Evolutionary conservation across 148 eudicot genomes (phyloP).

Genomic region (Bassia scoparia): DNA sequence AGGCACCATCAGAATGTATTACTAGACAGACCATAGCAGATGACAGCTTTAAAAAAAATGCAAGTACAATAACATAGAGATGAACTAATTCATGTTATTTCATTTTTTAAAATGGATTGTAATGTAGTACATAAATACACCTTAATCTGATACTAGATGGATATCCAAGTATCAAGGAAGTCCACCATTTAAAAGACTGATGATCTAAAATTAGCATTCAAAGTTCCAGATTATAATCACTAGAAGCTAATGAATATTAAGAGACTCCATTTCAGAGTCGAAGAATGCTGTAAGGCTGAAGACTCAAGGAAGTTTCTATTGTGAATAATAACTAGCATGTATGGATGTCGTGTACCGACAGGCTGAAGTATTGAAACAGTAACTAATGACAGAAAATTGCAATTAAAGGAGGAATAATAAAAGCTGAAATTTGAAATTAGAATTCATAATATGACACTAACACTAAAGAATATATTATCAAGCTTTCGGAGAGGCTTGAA

Average conservation of each 20-base stretch:
- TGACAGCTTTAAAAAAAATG: background rate
- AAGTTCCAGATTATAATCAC: background rate
- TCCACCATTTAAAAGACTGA: background rate
- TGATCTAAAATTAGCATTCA: no score
- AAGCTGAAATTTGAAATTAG: no score
- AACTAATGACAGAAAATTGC: no score
- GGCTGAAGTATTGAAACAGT: no score
- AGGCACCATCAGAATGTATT: background rate
- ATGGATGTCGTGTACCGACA: no score
- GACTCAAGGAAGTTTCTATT: background rate
- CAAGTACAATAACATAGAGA: background rate
- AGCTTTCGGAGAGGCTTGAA: no score
- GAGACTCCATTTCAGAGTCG: background rate
- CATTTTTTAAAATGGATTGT: no score
- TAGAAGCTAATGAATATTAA: background rate
- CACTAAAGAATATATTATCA: no score
- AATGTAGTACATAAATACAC: background rate
- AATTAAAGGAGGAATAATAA: no score
- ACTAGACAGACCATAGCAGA: conserved; percentile 8
- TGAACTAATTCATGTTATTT: background rate
- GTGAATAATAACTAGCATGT: no score
- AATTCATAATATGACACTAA: no score
- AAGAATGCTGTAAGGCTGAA: background rate
- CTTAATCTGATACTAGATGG: background rate
- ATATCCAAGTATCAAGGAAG: background rate